Percentiles rank a stretch among this genome's conserved stretches.
These are phyloP conservation scores for Volvariella volvacea DNA, from an alignment of 1,284 basidiomycete genomes.

Conservation along the genomic window DNA sequence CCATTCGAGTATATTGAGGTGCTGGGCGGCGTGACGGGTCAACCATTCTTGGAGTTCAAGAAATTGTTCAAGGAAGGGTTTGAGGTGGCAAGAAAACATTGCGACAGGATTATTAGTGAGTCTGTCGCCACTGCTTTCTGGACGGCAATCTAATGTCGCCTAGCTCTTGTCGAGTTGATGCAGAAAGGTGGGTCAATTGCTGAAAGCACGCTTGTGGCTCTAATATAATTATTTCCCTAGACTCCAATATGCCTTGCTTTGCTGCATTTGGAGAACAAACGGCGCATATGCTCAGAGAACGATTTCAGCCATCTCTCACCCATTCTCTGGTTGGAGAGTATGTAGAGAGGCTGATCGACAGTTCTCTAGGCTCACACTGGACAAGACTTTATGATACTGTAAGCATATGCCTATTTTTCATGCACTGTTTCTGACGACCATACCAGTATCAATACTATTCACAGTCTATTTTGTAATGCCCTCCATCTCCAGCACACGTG, in stretches of 20 bases:
- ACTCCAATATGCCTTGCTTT: conserved; percentile 93
- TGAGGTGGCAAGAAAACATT: conserved; percentile 91
- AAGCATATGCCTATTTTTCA: conserved; percentile 19
- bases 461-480: conserved; percentile 63
- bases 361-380: conserved; percentile 87
- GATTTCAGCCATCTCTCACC: conserved; percentile 90
- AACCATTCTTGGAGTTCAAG: conserved; percentile 82
- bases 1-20: conserved; percentile 95
- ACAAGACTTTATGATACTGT: conserved; percentile 90
- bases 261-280: conserved; percentile 88
- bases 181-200: conserved; percentile 65
- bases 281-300: conserved; percentile 79
- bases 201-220: background rate
- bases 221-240: conserved; percentile 30
- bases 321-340: conserved; percentile 85
- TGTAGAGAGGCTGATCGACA: conserved; percentile 83
- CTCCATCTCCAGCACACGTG: background rate
- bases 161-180: conserved; percentile 93
- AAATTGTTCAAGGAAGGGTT: conserved; percentile 90
- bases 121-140: conserved; percentile 12
- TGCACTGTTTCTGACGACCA: conserved; percentile 3
- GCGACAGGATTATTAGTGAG: conserved; percentile 92
- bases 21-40: conserved; percentile 79
- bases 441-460: conserved; percentile 72
- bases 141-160: background rate